Conservation (phyloP, 352 stramenopile genomes). For the Globisporangium iwayamae region DNA sequence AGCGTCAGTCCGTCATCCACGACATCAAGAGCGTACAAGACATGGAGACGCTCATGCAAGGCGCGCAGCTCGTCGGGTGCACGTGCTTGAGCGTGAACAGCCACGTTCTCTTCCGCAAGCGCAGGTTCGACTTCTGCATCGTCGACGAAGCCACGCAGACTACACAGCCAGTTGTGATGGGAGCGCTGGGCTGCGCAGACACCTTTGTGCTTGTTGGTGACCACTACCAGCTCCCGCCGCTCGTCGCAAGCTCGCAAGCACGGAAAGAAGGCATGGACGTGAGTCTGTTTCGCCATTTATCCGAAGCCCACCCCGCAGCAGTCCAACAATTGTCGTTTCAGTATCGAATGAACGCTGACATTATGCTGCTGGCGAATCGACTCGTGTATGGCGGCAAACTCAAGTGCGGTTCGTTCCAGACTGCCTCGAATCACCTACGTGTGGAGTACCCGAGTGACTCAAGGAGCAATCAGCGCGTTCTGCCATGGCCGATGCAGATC, state of each 20-base stretch:
- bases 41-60: conserved; percentile 48
- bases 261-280: conserved; percentile 80
- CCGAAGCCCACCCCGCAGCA: conserved; percentile 87
- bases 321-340: conserved; percentile 95
- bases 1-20: conserved; percentile 31
- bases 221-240: conserved; percentile 96
- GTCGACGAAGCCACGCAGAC: conserved; percentile 99
- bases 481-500: conserved; percentile 25
- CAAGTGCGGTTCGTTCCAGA: conserved; percentile 81
- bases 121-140: conserved; percentile 97
- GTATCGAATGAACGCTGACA: conserved; percentile 97
- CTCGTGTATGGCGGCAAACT: conserved; percentile 93
- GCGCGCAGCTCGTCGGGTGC: conserved; percentile 58
- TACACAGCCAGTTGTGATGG: conserved; percentile 93
- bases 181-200: conserved; percentile 90
- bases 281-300: conserved; percentile 90
- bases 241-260: conserved; percentile 91
- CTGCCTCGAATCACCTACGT: conserved; percentile 48
- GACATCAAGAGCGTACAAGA: conserved; percentile 32
- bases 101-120: conserved; percentile 73
- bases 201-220: conserved; percentile 97
- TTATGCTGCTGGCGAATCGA: conserved; percentile 95
- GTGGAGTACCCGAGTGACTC: conserved; percentile 1
- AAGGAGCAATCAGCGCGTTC: conserved; percentile 2
- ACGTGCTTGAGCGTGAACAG: conserved; percentile 77